Evolutionary conservation across 2,329 filamentous ascomycete species (phyloP).

Genomic region (Epichloe amarillans): DNA sequence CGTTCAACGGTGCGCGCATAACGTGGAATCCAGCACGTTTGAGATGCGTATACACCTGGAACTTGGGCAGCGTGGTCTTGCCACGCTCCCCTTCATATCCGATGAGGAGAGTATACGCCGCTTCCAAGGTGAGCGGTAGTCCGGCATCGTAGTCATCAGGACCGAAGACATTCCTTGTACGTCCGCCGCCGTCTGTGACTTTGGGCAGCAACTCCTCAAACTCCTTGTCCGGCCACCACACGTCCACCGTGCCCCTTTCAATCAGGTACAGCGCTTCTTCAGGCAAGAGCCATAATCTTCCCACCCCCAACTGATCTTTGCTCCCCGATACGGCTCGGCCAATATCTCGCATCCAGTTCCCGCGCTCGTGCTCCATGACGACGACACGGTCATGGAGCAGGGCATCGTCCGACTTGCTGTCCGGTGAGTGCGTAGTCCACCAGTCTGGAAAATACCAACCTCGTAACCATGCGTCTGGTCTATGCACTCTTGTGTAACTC

Average conservation of each 20-base stretch:
- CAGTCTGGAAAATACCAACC: constrained; percentile 62
- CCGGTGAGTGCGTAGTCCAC: constrained; percentile 22
- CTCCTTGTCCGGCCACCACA: constrained; percentile 62
- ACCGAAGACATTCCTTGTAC: constrained; percentile 10
- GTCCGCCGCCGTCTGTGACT: constrained; percentile 11
- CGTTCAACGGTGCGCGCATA: constrained; percentile 44
- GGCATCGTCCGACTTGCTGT: constrained; percentile 11
- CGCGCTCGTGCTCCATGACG: constrained; percentile 57
- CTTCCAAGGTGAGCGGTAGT: constrained; percentile 81
- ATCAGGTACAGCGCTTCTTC: constrained; percentile 86
- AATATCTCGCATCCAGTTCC: constrained; percentile 61
- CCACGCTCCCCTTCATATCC: constrained; percentile 52
- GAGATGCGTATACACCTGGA: constrained; percentile 75
- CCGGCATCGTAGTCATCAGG: constrained; percentile 42
- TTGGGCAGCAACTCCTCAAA: constrained; percentile 35
- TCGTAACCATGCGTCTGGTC: constrained; percentile 49
- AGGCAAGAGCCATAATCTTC: constrained; percentile 69
- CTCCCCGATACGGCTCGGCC: constrained; percentile 50
- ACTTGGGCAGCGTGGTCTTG: constrained; percentile 60
- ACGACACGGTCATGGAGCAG: constrained; percentile 40
- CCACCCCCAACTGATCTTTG: constrained; percentile 38
- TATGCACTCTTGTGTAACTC: constrained; percentile 60
- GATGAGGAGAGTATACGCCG: constrained; percentile 74
- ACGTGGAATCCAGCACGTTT: constrained; percentile 75
- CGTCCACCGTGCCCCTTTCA: constrained; percentile 75